phyloP scores from a whole-genome alignment of 192 early-diverging fungal species.

The Entrophospora sp. region DNA sequence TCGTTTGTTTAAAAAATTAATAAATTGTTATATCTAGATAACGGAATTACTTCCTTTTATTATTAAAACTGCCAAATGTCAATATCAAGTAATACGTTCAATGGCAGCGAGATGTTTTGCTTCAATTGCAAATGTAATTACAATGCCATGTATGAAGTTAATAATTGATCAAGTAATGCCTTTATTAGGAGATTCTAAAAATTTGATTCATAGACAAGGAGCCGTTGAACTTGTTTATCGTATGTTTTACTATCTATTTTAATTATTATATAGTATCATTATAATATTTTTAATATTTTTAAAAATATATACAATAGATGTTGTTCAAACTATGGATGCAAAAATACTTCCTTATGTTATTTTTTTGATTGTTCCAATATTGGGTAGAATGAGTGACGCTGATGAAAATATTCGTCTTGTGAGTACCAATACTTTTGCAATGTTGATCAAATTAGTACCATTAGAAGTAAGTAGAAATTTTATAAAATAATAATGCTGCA shows the following conservation, averaged over 20 bases:
- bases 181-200: slow-evolving; percentile 61
- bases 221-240: slow-evolving; percentile 60
- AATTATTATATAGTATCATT: too few relatives aligned
- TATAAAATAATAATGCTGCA: too few relatives aligned
- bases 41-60: slow-evolving; percentile 56
- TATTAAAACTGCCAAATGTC: slow-evolving; percentile 52
- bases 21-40: slow-evolving; percentile 29
- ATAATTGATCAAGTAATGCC: slow-evolving; percentile 75
- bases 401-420: slow-evolving; percentile 85
- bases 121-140: slow-evolving; percentile 56
- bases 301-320: slow-evolving; percentile 55
- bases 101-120: slow-evolving; percentile 74
- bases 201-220: slow-evolving; percentile 71
- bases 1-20: neutral
- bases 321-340: slow-evolving; percentile 69
- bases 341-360: slow-evolving; percentile 92
- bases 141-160: slow-evolving; percentile 64
- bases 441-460: slow-evolving; percentile 90
- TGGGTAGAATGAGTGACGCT: slow-evolving; percentile 94
- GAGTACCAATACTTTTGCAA: slow-evolving; percentile 90
- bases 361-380: slow-evolving; percentile 92
- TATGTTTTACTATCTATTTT: neutral
- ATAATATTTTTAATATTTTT: neutral
- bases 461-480: slow-evolving; percentile 51
- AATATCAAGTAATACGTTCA: slow-evolving; percentile 66